Percentiles rank a stretch among this genome's conserved stretches.
phyloP scores from a whole-genome alignment of 257 asterid species.

The Sherardia arvensis region DNA sequence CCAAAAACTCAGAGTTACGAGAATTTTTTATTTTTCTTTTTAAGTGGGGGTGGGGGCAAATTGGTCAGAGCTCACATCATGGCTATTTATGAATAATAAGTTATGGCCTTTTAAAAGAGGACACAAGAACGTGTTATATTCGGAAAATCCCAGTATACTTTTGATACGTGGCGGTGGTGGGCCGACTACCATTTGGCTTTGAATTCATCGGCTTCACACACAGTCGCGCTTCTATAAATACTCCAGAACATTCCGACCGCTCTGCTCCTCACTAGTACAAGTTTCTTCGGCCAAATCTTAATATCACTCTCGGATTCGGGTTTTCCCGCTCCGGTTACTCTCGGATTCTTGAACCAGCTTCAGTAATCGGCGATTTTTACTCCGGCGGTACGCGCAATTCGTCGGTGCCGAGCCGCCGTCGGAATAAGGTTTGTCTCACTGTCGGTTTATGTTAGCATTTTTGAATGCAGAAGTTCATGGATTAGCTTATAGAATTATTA shows the following conservation, averaged over 20 bases:
- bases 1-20: too few species aligned
- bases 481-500: background rate
- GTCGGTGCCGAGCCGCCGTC: constrained; percentile 4
- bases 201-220: background rate
- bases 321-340: background rate
- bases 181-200: background rate
- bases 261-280: background rate
- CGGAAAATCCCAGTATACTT: background rate
- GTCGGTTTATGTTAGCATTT: background rate
- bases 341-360: too few species aligned
- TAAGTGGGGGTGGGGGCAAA: too few species aligned
- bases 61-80: too few species aligned
- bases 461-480: background rate
- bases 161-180: background rate
- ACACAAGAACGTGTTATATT: background rate
- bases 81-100: too few species aligned
- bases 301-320: background rate
- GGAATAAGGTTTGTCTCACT: background rate
- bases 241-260: background rate
- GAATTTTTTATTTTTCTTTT: too few species aligned
- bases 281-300: background rate
- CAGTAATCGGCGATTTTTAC: background rate
- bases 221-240: background rate
- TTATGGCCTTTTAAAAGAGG: background rate
- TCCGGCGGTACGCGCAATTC: background rate